Evolutionary conservation across 768 basidiomycete species (phyloP), one percentile per base, ranked within the genome.

Genomic region (Trametes maxima): DNA sequence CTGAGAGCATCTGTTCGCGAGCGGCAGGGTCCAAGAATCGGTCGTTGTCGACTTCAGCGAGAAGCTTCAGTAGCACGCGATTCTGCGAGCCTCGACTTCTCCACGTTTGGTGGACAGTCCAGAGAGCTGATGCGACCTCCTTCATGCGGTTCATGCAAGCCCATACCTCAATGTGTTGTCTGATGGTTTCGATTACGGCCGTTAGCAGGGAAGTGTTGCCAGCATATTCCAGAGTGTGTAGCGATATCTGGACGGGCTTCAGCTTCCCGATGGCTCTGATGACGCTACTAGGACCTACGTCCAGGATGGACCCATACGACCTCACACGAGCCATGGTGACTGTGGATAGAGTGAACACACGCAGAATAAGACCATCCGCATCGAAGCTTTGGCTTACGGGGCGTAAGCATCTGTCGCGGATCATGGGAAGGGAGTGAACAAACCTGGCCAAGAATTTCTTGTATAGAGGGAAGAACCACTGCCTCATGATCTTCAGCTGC

Each of bases 401-500:
- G 8, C 33, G 42, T 57, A 7, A 53, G 44, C 33, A 39, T 21
- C 22, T 37, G n/a, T 35, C 22, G 12, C 22, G 37, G 25, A 46
- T 14, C 16, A 25, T 4, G 2, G 16, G 1, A 17, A 40, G 8
- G 68, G 76, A 59, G 65, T 28, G 5, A 5, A 50, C 40, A 12
- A 6, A 89, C 89, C 74, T 78, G 10, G 75, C 60, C 24, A 64
- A 37, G 13, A 88, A 74, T 57, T 79, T 74, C 63, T 82, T 85
- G 64, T 81, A 78, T 24, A 85, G 76, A 3, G 91, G 92, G n/a
- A 90, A 70, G 35, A 94, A 76, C 92, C 92, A 94, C 49, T 85
- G 82, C 56, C 78, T 80, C 56, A 92, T 80, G 10, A 82, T 83
- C 66, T 87, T 79, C 39, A 90, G 83, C 74, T 92, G 90, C 64